Evolutionary conservation across 768 basidiomycete species (phyloP), one percentile per base, ranked within the genome.

Genomic region (Pulveroboletus frians): DNA sequence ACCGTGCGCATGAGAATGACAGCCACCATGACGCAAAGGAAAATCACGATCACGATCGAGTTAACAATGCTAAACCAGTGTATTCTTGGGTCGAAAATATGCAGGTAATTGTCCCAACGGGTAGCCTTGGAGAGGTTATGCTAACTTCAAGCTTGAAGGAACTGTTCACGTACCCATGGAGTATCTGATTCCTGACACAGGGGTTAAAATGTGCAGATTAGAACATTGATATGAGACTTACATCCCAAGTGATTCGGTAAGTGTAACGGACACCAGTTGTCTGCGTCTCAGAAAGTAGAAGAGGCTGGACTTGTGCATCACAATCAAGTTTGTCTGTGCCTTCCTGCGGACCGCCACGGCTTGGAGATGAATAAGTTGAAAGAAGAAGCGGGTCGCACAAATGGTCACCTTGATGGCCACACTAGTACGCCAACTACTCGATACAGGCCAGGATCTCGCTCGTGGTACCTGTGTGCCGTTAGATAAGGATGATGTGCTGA

Each of bases 11-110:
- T 68, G 13, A 98, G 76, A 49, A 98, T 84, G 82, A 93, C 89
- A 38, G 83, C 85, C 20, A 97, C 94, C 92, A 98, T 92, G 39
- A 80, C 77, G 57, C 90, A 92, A 9, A 97, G 81, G 75, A 98
- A 92, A 23, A 89, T 72, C 23, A 88, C 92, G 51, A 98, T 92
- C 53, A 96, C 82, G 20, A 95, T 69, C 2, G 93, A 94, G 68
- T 97, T 97, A 61, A 95, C 77, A 43, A 98, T 76, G 59, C 88
- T 91, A 72, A 97, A 93, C 90, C 93, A 95, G 69, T 98, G 95
- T 50, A 98, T 96, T 43, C 84, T 81, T 39, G 91, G 92, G 60
- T 94, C 92, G 57, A 92, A 89, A 45, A 95, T 87, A 59, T 92
- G 91, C 17, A 97, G 80, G 64, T 98, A 98, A 59, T 86, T 87